phyloP scores from a whole-genome alignment of 345 rosid species.

The Moricandia arvensis region DNA sequence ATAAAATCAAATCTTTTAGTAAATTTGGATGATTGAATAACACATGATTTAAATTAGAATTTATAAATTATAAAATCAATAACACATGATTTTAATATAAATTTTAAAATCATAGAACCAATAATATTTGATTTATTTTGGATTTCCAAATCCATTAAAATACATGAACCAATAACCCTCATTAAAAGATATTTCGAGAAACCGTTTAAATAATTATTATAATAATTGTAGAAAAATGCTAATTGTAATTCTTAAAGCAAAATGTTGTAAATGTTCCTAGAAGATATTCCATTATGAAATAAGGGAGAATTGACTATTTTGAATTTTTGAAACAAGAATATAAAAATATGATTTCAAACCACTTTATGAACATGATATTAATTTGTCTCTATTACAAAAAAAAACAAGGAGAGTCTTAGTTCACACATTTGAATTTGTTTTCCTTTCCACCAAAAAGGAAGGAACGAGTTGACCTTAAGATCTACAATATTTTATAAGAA shows the following conservation, averaged over 20 bases:
- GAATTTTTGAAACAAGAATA: no score
- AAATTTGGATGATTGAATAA: no score
- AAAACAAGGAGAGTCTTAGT: background rate
- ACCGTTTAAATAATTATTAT: no score
- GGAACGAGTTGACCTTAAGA: background rate
- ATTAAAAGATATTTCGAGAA: background rate
- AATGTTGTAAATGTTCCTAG: background rate
- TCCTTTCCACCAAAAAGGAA: background rate
- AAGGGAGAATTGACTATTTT: background rate
- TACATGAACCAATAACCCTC: no score
- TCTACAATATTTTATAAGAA: background rate
- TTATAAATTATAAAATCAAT: no score
- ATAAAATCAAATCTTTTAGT: no score
- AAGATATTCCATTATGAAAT: background rate
- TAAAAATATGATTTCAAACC: background rate
- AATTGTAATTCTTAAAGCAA: background rate
- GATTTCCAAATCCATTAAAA: no score
- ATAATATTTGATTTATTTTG: no score
- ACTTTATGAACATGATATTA: background rate
- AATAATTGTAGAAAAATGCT: background rate
- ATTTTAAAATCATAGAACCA: no score
- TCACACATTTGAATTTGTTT: background rate
- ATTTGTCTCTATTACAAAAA: conserved; percentile 13
- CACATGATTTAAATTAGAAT: no score
- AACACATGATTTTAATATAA: no score